Base-by-base conservation (phyloP, 768 basidiomycete species). In the Hygrocybe punicea region DNA sequence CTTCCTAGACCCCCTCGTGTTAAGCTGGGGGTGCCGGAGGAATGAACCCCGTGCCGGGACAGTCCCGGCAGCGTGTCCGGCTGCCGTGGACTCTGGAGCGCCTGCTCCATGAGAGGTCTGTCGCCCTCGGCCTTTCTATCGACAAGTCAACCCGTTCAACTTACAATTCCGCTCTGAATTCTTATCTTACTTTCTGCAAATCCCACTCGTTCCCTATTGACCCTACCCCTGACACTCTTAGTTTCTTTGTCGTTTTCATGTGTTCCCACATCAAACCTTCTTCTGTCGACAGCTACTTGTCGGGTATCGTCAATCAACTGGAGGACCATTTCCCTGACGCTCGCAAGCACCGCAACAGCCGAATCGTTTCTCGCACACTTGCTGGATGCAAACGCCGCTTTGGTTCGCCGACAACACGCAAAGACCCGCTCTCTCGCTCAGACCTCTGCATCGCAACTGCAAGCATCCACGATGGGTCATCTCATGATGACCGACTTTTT, bases 51-150 rank as follows among this genome's bases (percentile, higher is more conserved):
- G 14, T 14, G 1, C 29, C 24, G 16, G 16, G 35, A 16, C 33
- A 19, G 40, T 56, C 72, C 48, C 60, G 65, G 62, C 76, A 75
- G 25, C n/a, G n/a, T n/a, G n/a, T n/a, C n/a, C n/a, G n/a, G n/a
- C n/a, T n/a, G n/a, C 58, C 71, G 16, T 77, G 77, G 75, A 50
- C 71, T 3, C 29, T 47, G 0, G 69, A 77, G 36, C 59, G 62
- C 2, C 66, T 78, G 4, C n/a, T 67, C 1, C 68, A 62, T 51
- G 67, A 70, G 37, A 46, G 58, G n/a, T 60, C 67, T 0, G 57
- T 73, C 13, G 3, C 69, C 68, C 57, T 14, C 57, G 0, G 37
- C 63, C 23, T 53, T 57, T 14, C 44, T 64, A 37, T 65, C 66
- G 21, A 71, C 65, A 2, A 69, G 66, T 3, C 55, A 47, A 7